phyloP scores from a whole-genome alignment of 768 basidiomycete species.

The button mushroom (Agaricus bisporus) region DNA sequence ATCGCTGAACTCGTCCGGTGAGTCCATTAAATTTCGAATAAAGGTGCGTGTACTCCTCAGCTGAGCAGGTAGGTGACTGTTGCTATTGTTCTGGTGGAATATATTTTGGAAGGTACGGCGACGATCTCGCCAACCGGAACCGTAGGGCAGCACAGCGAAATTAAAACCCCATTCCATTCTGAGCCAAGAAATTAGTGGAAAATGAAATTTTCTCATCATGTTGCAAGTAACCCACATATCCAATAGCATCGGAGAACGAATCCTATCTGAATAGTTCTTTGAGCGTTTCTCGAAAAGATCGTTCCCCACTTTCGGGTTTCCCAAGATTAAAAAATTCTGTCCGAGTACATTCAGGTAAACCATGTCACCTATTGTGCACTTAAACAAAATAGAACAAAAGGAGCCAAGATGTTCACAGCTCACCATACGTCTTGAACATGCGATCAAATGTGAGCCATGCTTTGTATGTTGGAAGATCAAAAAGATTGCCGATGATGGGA shows the following conservation, averaged over 20 bases:
- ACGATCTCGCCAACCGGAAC: conserved; percentile 36
- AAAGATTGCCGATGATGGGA: conserved; percentile 16
- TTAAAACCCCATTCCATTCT: conserved; percentile 29
- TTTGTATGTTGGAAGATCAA: conserved; percentile 15
- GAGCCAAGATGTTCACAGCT: background rate
- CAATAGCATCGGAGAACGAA: conserved; percentile 28
- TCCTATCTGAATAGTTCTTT: conserved; percentile 10
- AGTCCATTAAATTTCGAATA: conserved; percentile 31
- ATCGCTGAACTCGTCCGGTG: conserved; percentile 30
- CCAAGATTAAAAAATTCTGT: conserved; percentile 2
- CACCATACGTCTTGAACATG: conserved; percentile 18
- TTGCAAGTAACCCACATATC: conserved; percentile 30
- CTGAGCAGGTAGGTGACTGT: conserved; percentile 4
- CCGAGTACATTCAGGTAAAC: conserved; percentile 3
- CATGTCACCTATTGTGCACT: background rate
- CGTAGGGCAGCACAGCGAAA: conserved; percentile 40
- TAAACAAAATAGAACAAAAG: background rate
- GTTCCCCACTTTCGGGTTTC: background rate
- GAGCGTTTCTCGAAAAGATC: conserved; percentile 8
- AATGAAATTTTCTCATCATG: no score
- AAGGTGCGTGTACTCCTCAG: conserved; percentile 5
- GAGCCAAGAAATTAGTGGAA: no score
- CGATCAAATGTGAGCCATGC: conserved; percentile 16
- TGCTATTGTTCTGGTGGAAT: conserved; percentile 10
- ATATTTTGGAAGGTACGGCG: conserved; percentile 24